A percentile compares a stretch with the other conserved stretches of the same genome.
These are phyloP conservation scores for Pseudomonodictys pantanalensis DNA, from an alignment of 495 filamentous ascomycete genomes.

Conservation along the genomic window DNA sequence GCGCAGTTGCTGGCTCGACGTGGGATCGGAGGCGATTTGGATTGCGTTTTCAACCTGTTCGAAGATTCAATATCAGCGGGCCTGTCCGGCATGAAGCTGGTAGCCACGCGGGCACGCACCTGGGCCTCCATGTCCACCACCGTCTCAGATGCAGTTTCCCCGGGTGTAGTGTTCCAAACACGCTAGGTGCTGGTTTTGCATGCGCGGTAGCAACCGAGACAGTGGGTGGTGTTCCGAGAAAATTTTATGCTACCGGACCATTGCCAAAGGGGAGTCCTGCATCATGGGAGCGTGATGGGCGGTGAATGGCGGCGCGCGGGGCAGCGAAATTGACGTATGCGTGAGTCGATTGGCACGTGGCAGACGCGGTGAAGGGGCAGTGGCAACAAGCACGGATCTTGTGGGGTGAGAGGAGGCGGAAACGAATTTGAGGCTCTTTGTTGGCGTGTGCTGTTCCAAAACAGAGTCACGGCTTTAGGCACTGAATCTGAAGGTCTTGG, in stretches of 20 bases:
- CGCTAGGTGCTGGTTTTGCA: background rate
- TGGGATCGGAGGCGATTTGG: constrained; percentile 79
- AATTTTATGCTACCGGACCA: constrained; percentile 32
- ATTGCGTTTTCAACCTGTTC: constrained; percentile 84
- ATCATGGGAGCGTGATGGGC: constrained; percentile 23
- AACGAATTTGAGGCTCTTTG: background rate
- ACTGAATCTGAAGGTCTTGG: background rate
- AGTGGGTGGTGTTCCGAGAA: constrained; percentile 6
- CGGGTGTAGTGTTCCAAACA: constrained; percentile 2
- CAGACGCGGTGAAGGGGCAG: too few species aligned
- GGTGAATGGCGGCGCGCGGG: constrained; percentile 25
- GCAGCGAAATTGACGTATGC: constrained; percentile 1
- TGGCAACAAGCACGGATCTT: too few species aligned
- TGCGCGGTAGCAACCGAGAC: constrained; percentile 14
- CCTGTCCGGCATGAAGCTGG: background rate
- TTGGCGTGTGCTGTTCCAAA: background rate
- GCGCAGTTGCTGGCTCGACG: constrained; percentile 70
- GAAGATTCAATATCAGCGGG: background rate
- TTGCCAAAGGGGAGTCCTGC: constrained; percentile 19
- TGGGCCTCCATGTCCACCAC: constrained; percentile 34
- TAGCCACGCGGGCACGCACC: constrained; percentile 7
- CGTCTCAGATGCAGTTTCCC: constrained; percentile 14
- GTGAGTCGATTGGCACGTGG: too few species aligned
- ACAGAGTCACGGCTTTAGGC: background rate
- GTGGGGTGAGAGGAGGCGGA: background rate